Conservation (phyloP, 192 early-diverging fungal genomes). For the Pilobolus umbonatus region DNA sequence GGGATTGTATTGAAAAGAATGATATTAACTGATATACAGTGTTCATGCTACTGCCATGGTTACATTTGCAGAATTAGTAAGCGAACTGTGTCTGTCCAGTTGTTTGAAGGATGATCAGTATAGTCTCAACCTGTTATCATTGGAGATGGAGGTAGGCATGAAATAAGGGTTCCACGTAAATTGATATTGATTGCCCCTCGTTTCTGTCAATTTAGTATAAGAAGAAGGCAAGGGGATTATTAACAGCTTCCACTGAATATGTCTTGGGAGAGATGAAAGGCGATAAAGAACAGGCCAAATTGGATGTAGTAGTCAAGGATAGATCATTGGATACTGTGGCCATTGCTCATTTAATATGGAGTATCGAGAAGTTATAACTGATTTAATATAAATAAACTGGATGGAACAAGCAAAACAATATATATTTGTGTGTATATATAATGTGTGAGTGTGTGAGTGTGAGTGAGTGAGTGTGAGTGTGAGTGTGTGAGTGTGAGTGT, state of each 20-base stretch:
- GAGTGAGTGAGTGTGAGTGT: no score
- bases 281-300: conserved; percentile 14
- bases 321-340: conserved; percentile 42
- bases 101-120: conserved; percentile 38
- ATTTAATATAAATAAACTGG: neutral
- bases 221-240: conserved; percentile 38
- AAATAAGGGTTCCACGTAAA: neutral
- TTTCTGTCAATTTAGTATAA: conserved; percentile 21
- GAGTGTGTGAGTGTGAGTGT: no score
- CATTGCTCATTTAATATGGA: conserved; percentile 42
- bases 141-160: conserved; percentile 44
- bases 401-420: no score
- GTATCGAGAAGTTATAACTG: conserved; percentile 32
- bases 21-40: conserved; percentile 16
- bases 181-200: neutral
- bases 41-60: conserved; percentile 47
- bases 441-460: no score
- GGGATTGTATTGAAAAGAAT: no score
- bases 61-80: conserved; percentile 52
- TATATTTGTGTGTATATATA: no score
- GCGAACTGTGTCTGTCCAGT: conserved; percentile 42
- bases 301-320: conserved; percentile 43
- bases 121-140: conserved; percentile 37
- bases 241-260: conserved; percentile 36
- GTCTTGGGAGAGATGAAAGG: conserved; percentile 1